phyloP scores from a whole-genome alignment of 2,329 filamentous ascomycete species.

The Cladophialophora bantiana region DNA sequence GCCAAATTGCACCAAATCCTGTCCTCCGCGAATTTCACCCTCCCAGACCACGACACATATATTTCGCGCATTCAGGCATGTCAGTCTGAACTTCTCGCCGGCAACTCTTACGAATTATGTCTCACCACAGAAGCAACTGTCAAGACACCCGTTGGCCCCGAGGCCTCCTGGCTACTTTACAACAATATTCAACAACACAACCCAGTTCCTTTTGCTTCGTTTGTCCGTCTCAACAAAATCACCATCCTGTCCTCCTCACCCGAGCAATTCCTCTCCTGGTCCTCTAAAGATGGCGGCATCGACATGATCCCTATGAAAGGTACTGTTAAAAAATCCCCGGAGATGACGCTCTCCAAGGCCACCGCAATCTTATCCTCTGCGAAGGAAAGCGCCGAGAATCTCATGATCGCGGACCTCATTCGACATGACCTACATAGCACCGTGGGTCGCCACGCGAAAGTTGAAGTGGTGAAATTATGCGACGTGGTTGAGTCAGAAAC shows the following conservation, averaged over 20 bases:
- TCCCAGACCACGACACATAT: constrained; percentile 61
- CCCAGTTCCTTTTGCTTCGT: constrained; percentile 85
- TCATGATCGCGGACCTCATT: constrained; percentile 98
- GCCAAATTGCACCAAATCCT: constrained; percentile 40
- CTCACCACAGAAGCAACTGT: constrained; percentile 78
- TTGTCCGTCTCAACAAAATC: constrained; percentile 71
- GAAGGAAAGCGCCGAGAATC: constrained; percentile 93
- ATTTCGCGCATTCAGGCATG: constrained; percentile 71
- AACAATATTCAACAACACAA: constrained; percentile 72
- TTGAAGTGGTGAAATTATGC: constrained; percentile 79
- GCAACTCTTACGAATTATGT: constrained; percentile 86
- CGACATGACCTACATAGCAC: constrained; percentile 79
- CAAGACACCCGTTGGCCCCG: constrained; percentile 45
- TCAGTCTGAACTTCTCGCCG: constrained; percentile 74
- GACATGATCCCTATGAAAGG: constrained; percentile 94
- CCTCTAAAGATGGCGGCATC: constrained; percentile 57
- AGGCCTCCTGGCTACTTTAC: constrained; percentile 73
- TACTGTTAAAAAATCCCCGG: constrained; percentile 79
- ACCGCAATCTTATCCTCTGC: constrained; percentile 75
- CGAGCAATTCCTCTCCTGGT: constrained; percentile 83
- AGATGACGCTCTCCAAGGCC: constrained; percentile 74
- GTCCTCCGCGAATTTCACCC: constrained; percentile 41
- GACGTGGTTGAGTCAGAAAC: constrained; percentile 89
- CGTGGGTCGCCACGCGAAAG: constrained; percentile 46
- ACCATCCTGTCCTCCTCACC: constrained; percentile 85